Percentiles rank a stretch among this genome's conserved stretches.
Conservation (phyloP, 2,329 filamentous ascomycete genomes). For the Elsinoe arachidis region DNA sequence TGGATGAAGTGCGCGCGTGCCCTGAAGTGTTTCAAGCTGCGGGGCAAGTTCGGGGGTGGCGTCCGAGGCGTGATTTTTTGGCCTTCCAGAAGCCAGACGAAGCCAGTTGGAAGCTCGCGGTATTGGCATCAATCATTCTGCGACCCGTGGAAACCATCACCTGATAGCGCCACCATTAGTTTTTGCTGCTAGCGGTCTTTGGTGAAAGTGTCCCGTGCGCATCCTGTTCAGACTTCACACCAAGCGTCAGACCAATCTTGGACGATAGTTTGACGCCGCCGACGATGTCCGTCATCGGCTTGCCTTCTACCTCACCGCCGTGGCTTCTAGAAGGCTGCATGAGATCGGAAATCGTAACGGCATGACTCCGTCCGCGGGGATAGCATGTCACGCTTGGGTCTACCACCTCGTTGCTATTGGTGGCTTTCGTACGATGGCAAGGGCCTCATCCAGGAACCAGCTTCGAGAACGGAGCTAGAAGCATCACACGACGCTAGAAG, state of each 20-base stretch:
- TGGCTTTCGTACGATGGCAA: not conserved
- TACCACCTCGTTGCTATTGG: not conserved
- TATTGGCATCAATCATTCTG: constrained; percentile 8
- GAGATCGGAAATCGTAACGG: not conserved
- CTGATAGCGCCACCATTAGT: constrained; percentile 5
- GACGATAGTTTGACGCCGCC: not conserved
- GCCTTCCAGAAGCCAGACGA: constrained; percentile 5
- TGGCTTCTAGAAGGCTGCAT: not conserved
- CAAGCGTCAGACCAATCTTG: not conserved
- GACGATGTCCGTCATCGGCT: not conserved
- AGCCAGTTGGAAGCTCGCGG: constrained; percentile 6
- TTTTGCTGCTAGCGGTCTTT: not conserved
- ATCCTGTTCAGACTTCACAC: not conserved
- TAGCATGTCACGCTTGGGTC: not conserved
- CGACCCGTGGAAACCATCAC: not conserved
- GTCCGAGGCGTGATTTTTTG: not conserved
- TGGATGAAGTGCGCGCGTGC: not conserved
- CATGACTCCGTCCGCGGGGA: not conserved
- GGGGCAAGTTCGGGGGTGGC: constrained; percentile 6
- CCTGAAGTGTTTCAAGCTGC: not conserved
- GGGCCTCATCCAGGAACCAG: not conserved
- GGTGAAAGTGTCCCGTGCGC: not conserved
- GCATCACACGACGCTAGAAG: not conserved
- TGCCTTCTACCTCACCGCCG: not conserved
- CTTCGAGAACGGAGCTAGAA: not conserved